phyloP scores from a whole-genome alignment of 2,329 filamentous ascomycete genomes.

The Gnomoniopsis smithogilvyi region DNA sequence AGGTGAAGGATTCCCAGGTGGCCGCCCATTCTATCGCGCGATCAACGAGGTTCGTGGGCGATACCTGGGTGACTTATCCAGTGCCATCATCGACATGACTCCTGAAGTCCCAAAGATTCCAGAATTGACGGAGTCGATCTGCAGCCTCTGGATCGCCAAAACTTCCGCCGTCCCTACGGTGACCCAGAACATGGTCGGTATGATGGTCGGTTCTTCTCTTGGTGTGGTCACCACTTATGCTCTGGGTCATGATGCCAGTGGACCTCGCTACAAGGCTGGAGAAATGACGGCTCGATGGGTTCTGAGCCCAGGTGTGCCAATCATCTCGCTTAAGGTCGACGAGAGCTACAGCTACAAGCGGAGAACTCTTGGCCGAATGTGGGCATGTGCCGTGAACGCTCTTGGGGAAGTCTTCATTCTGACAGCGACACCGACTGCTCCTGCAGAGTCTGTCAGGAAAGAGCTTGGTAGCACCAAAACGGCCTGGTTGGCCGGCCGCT shows the following conservation, averaged over 20 bases:
- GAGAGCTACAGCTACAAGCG: constrained; percentile 74
- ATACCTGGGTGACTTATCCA: constrained; percentile 61
- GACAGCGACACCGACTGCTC: constrained; percentile 62
- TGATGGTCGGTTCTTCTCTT: constrained; percentile 78
- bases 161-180: constrained; percentile 66
- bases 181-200: constrained; percentile 76
- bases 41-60: constrained; percentile 72
- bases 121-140: constrained; percentile 66
- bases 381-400: constrained; percentile 92
- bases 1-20: constrained; percentile 83
- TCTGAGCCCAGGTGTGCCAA: constrained; percentile 87
- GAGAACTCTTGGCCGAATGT: constrained; percentile 68
- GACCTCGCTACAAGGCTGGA: constrained; percentile 64
- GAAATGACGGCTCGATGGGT: constrained; percentile 88
- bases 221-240: constrained; percentile 82
- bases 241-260: constrained; percentile 57
- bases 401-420: constrained; percentile 89
- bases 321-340: constrained; percentile 79
- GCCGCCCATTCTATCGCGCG: constrained; percentile 74
- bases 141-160: constrained; percentile 87
- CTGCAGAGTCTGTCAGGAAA: constrained; percentile 43
- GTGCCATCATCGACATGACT: constrained; percentile 57
- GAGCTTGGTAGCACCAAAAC: constrained; percentile 56
- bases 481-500: constrained; percentile 79
- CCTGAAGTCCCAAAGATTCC: constrained; percentile 76